Evolutionary conservation across 345 rosid species (phyloP).

Genomic region (Noccaea caerulescens): DNA sequence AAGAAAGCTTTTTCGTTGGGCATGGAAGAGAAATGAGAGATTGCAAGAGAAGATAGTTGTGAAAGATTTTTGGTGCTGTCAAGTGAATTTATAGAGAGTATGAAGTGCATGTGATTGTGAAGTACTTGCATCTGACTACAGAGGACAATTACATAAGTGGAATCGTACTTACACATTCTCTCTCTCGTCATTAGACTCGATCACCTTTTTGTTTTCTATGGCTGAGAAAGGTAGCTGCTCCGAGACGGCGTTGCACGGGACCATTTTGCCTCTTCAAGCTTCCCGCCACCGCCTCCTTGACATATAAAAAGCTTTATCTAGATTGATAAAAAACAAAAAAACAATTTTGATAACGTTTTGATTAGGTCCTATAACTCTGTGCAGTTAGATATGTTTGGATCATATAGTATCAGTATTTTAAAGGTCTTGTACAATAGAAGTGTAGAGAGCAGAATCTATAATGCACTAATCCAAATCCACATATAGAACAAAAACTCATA

Average conservation of each 20-base stretch:
- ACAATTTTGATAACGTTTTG: too few relatives aligned
- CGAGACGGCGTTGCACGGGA: constrained; percentile 39
- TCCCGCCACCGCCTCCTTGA: constrained; percentile 33
- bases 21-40: constrained; percentile 25
- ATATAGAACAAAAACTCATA: too few relatives aligned
- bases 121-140: constrained; percentile 4
- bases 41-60: constrained; percentile 12
- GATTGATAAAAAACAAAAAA: too few relatives aligned
- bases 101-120: constrained; percentile 3
- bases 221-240: constrained; percentile 27
- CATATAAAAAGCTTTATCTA: constrained; percentile 16
- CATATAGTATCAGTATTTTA: too few relatives aligned
- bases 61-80: constrained; percentile 21
- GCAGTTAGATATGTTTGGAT: too few relatives aligned
- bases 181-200: constrained; percentile 17
- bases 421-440: too few relatives aligned
- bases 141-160: constrained; percentile 14
- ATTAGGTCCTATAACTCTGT: too few relatives aligned
- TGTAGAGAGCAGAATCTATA: too few relatives aligned
- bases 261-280: constrained; percentile 39
- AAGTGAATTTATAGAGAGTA: constrained; percentile 30
- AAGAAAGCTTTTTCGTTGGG: constrained; percentile 28
- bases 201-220: constrained; percentile 25
- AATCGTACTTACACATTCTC: constrained; percentile 11
- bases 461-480: too few relatives aligned